Base-by-base conservation (phyloP, 2,329 filamentous ascomycete genomes). In the Elsinoe ampelina region DNA sequence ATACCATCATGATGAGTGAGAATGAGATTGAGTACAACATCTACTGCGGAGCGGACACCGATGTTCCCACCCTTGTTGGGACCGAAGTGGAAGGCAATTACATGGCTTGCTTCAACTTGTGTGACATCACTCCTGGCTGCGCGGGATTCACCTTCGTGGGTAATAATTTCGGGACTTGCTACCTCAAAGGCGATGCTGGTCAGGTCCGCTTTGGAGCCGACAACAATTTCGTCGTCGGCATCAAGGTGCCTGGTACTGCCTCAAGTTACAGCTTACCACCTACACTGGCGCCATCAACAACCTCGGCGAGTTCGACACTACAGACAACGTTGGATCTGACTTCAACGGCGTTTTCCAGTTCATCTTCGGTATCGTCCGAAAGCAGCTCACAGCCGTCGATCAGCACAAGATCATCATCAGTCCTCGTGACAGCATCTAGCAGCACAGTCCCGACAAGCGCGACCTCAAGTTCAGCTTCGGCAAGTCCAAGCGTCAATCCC, bases 31-130 rank as follows among this genome's bases (percentile, higher is more conserved):
- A 56, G 11, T 63, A 63, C 35, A 61, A 52, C 3, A 58, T 63
- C 4, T 58, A 58, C 55, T 63, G 61, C 52, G 50, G 41, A 8
- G 22, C 59, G 8, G 60, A 63, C 35, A 62, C 60, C 2, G 34
- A 32, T 2, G 42, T 42, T 17, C 5, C 5, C 8, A 26, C 58
- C 3, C 54, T 58, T n/a, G 50, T 39, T 15, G 30, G 42, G 4
- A 48, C 41, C 1, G 50, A 35, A 13, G 32, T 48, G 3, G 17
- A 47, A 22, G 58, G 62, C 19, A 58, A 57, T 38, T 62, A 59
- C 47, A 58, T 48, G 10, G 61, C 59, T 15, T 63, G 62, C 42
- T 58, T 62, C 45, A 54, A 41, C n/a, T 51, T 54, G 7, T 63
- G 62, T 35, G 62, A 63, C 54, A 56, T 52, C 45, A 57, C 50